Conservation (phyloP, 164 flowering plant species). For the Litsea cubeba region DNA sequence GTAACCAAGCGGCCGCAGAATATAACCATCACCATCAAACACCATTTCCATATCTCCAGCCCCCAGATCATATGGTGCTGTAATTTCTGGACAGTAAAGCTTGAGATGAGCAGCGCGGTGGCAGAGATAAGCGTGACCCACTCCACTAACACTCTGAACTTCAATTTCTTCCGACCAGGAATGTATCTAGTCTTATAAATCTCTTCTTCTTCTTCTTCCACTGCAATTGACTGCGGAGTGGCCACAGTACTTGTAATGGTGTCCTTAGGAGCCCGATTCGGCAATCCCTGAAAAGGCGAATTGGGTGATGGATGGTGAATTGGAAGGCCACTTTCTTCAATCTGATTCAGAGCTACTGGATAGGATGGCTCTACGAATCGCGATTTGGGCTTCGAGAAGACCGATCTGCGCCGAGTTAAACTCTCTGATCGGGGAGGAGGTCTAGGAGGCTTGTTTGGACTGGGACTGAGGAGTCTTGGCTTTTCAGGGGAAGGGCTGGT, state of each 20-base stretch:
- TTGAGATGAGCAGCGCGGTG: slow-evolving; percentile 31
- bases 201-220: slow-evolving; percentile 51
- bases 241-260: slow-evolving; percentile 35
- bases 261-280: slow-evolving; percentile 11
- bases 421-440: slow-evolving; percentile 10
- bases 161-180: slow-evolving; percentile 15
- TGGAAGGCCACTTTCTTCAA: slow-evolving; percentile 5
- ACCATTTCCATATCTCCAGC: slow-evolving; percentile 73
- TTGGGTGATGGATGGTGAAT: neutral
- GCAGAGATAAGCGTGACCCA: slow-evolving; percentile 38
- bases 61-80: slow-evolving; percentile 38
- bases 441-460: slow-evolving; percentile 35
- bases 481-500: slow-evolving; percentile 29
- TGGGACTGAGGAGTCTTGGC: slow-evolving; percentile 15
- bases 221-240: slow-evolving; percentile 25
- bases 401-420: slow-evolving; percentile 13
- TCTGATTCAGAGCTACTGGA: slow-evolving; percentile 11
- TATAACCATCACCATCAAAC: slow-evolving; percentile 53
- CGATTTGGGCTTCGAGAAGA: slow-evolving; percentile 36
- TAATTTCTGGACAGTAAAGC: slow-evolving; percentile 40
- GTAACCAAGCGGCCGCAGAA: slow-evolving; percentile 63
- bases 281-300: slow-evolving; percentile 23
- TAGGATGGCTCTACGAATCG: slow-evolving; percentile 35
- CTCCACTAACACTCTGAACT: slow-evolving; percentile 29
- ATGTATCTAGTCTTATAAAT: slow-evolving; percentile 32